Evolutionary conservation across 2,329 filamentous ascomycete species (phyloP).

Genomic region (Trichophyton verrucosum): DNA sequence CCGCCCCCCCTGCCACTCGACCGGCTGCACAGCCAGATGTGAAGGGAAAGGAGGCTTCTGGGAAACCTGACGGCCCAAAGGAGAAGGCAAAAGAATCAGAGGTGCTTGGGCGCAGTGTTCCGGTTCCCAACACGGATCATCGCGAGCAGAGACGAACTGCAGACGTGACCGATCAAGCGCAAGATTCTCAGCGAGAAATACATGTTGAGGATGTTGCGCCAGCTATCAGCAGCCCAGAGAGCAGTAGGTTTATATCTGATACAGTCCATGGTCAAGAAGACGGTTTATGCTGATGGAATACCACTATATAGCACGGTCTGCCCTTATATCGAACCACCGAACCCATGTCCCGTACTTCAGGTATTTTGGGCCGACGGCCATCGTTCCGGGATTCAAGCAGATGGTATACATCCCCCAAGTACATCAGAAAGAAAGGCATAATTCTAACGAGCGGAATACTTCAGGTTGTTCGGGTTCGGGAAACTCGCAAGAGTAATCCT

Average conservation of each 20-base stretch:
- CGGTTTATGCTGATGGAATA: not conserved
- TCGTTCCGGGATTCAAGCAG: slow-evolving; percentile 83
- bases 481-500: slow-evolving; percentile 33
- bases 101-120: not conserved
- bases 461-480: slow-evolving; percentile 44
- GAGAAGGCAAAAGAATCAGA: not conserved
- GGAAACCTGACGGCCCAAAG: not conserved
- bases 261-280: not conserved
- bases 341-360: slow-evolving; percentile 68
- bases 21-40: slow-evolving; percentile 8
- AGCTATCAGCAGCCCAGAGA: slow-evolving; percentile 24
- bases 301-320: slow-evolving; percentile 23
- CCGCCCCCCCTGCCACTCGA: slow-evolving; percentile 16
- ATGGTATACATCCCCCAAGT: slow-evolving; percentile 46
- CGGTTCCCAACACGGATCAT: not conserved
- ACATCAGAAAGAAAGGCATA: slow-evolving; percentile 1
- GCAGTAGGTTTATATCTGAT: slow-evolving; percentile 20
- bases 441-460: not conserved
- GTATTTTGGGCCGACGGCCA: slow-evolving; percentile 82
- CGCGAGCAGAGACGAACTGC: not conserved
- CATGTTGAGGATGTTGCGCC: slow-evolving; percentile 3
- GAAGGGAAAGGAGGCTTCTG: slow-evolving; percentile 1
- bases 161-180: not conserved
- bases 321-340: slow-evolving; percentile 25
- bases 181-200: not conserved